Conservation (phyloP, 768 basidiomycete species). For the Boletales sp. region DNA sequence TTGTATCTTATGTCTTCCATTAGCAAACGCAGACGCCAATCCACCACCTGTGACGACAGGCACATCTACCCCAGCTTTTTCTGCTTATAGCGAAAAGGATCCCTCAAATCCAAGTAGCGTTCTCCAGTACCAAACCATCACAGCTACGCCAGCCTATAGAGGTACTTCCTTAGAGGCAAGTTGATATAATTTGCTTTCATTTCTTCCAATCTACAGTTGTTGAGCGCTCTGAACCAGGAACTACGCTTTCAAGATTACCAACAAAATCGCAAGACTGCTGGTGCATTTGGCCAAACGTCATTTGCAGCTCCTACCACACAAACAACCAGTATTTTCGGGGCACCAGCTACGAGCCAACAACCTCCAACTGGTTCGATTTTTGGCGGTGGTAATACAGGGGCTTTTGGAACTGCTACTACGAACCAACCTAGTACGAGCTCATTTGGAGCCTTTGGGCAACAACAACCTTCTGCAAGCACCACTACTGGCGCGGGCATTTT, state of each 20-base stretch:
- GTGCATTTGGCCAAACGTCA: conserved; percentile 53
- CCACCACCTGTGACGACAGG: conserved; percentile 65
- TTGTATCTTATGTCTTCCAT: conserved; percentile 15
- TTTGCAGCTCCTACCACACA: conserved; percentile 26
- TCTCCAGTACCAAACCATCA: conserved; percentile 78
- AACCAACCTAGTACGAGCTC: conserved; percentile 25
- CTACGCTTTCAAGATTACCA: conserved; percentile 72
- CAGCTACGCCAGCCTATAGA: conserved; percentile 73
- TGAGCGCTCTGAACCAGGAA: conserved; percentile 45
- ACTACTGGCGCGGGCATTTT: conserved; percentile 39
- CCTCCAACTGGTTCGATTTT: conserved; percentile 31
- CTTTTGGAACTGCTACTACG: conserved; percentile 22
- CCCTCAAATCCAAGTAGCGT: conserved; percentile 37
- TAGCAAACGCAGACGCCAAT: conserved; percentile 34
- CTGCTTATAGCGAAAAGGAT: conserved; percentile 65
- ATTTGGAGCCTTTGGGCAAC: conserved; percentile 35
- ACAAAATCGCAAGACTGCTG: conserved; percentile 69
- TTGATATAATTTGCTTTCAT: neutral
- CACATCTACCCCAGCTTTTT: conserved; percentile 62
- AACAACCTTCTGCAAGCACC: conserved; percentile 33
- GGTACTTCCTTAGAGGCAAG: conserved; percentile 75
- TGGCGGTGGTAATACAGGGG: conserved; percentile 16
- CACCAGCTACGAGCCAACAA: conserved; percentile 25
- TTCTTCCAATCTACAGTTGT: conserved; percentile 4
- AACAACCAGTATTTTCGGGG: conserved; percentile 25